Evolutionary conservation across 257 asterid species (phyloP).

Genomic region (Solanum rostratum): DNA sequence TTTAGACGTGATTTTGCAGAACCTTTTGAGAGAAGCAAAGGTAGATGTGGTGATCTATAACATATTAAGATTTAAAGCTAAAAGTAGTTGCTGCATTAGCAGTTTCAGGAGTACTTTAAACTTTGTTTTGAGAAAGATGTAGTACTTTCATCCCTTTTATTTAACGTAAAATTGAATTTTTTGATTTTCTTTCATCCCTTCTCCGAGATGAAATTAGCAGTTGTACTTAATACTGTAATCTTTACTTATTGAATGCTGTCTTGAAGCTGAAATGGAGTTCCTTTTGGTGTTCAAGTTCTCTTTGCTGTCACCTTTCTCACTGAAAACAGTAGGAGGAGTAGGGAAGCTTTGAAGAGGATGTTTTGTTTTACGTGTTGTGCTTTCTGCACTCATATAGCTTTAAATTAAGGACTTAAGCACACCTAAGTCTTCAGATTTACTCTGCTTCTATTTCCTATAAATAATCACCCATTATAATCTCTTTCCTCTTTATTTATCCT

Average conservation of each 20-base stretch:
- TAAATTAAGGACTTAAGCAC: neutral
- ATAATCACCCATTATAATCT: neutral
- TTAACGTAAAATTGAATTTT: neutral
- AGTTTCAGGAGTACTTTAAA: neutral
- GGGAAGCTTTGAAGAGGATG: neutral
- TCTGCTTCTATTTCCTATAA: neutral
- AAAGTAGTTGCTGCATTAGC: neutral
- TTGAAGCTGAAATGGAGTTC: neutral
- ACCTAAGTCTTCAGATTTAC: neutral
- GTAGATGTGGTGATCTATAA: slow-evolving; percentile 16
- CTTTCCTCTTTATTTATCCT: neutral
- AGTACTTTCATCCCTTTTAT: neutral
- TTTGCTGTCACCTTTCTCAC: neutral
- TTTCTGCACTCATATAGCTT: neutral
- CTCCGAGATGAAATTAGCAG: neutral
- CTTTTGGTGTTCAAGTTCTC: neutral
- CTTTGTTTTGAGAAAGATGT: neutral
- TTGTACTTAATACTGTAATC: neutral
- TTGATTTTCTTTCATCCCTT: neutral
- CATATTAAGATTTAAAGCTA: neutral
- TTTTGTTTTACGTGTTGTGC: neutral
- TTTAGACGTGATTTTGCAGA: slow-evolving; percentile 59
- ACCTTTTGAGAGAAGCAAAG: slow-evolving; percentile 56
- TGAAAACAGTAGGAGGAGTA: neutral
- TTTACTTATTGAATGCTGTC: neutral